Base-by-base conservation (phyloP, 2,329 filamentous ascomycete species). In the Arthroderma sp. region DNA sequence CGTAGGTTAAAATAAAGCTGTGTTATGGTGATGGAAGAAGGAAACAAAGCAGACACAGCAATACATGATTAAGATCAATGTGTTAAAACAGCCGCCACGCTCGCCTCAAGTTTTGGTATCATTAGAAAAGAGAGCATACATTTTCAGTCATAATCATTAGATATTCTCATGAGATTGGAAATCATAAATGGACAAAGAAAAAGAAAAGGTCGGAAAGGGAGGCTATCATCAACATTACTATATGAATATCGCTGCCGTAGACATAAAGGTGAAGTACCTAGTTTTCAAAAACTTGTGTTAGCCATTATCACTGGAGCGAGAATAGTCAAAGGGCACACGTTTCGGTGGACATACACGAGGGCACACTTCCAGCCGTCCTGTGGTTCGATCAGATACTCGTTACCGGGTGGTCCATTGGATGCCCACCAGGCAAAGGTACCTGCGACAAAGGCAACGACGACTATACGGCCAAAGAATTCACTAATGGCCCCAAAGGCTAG, bases 401-500 rank as follows among this genome's bases (percentile, higher is more conserved):
- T 51, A 4, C 62, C 61, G 4, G 57, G 47, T 4, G 61, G 59
- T 36, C 59, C 58, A 46, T 59, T 59, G n/a, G 61, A 58, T 8
- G 62, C 61, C 42, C 63, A 58, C n/a, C 57, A 56, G 4, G 60
- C 56, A 5, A 72, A 65, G 1, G 71, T 67, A 0, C 68, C 60
- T 0, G 68, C 72, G 0, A 77, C 70, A 0, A 80, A 62, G 3
- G 71, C 53, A 1, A 78, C 71, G 2, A 81, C 69, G 0, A 71
- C 70, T 50, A 81, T 67, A n/a, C 77, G 69, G 1, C 72, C 74
- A 0, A 72, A 55, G 48, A 80, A 77, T 4, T 71, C 69, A 0
- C 71, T 67, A 15, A 81, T 73, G 22, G 78, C 65, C 4, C 69
- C 59, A 53, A 81, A 82, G 0, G 74, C 69, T 6, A 81, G 53